Evolutionary conservation across 768 basidiomycete genomes (phyloP).

Genomic region (Tricholoma saponaceum): DNA sequence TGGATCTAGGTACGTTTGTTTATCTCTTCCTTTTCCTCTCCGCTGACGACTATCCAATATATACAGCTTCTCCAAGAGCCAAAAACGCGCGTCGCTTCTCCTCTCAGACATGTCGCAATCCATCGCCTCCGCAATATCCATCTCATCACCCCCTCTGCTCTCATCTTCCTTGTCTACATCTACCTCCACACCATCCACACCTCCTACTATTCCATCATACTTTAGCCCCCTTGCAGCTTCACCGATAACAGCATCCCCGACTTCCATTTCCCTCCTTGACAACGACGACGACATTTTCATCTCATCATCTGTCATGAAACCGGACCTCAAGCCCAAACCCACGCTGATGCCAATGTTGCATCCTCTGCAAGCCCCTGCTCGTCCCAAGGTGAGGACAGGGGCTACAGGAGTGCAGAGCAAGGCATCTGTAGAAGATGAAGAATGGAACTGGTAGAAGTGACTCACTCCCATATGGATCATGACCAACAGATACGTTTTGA

Average conservation of each 20-base stretch:
- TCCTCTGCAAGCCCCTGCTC: not conserved
- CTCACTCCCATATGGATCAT: not conserved
- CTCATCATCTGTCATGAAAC: conserved; percentile 29
- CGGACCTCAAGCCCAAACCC: conserved; percentile 16
- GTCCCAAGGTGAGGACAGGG: not conserved
- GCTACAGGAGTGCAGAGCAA: conserved; percentile 8
- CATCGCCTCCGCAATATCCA: conserved; percentile 38
- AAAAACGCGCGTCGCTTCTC: conserved; percentile 65
- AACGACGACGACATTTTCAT: conserved; percentile 30
- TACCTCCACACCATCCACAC: conserved; percentile 1
- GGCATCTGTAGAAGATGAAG: conserved; percentile 42
- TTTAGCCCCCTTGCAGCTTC: conserved; percentile 14
- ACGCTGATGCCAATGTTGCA: conserved; percentile 1
- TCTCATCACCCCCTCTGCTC: conserved; percentile 33
- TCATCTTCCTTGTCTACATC: conserved; percentile 10
- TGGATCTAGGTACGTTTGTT: conserved; percentile 46
- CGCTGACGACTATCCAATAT: not conserved
- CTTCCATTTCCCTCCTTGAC: conserved; percentile 32
- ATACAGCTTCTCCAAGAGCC: conserved; percentile 58
- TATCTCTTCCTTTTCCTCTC: not conserved
- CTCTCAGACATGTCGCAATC: conserved; percentile 62
- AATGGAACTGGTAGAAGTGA: conserved; percentile 55
- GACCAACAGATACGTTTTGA: not conserved
- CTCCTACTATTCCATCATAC: conserved; percentile 14
- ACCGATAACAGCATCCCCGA: conserved; percentile 10